Base-by-base conservation (phyloP, 768 basidiomycete genomes). In the Tylopilus felleus region DNA sequence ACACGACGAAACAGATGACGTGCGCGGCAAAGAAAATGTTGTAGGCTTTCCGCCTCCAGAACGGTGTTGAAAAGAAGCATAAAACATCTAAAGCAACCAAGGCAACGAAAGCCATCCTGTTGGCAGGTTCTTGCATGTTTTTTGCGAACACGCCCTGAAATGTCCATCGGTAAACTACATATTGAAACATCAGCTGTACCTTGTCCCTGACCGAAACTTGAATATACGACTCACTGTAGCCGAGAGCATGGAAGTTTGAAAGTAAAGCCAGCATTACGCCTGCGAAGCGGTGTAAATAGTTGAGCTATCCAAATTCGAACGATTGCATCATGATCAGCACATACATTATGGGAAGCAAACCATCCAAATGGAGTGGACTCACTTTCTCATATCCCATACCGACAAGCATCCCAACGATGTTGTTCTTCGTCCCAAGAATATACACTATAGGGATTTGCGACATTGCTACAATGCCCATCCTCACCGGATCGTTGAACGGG, bases 231-330 rank as follows among this genome's bases (percentile, higher is more conserved):
- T 55, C 50, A 73, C 80, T 60, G 60, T 71, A 81, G 6, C 74
- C 72, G 19, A 77, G 1, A 22, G 65, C 68, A 49, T 81, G 80
- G 1, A 80, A 55, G 25, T 80, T 74, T 5, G 72, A 66, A 10
- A 74, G 65, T 22, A 80, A 25, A 21, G 75, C 70, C 25, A 79
- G 45, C 51, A 79, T 53, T 5, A 71, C 54, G 14, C 83, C 83
- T 1, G 73, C 67, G 63, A 76, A 78, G n/a, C 81, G 80, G 62
- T 84, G 83, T 23, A 84, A 63, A 63, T 71, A 80, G 64, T 82
- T 82, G 52, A 80, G 63, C 75, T 82, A 57, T 43, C 56, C 55
- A 43, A 28, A 33, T 48, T 39, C 17, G 42, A 25, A n/a, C 36
- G 21, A 38, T 19, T n/a, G n/a, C 3, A 31, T 31, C 28, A 29